A percentile compares a stretch with the other conserved stretches of the same genome.
Evolutionary conservation across 2,329 filamentous ascomycete genomes (phyloP).

Genomic region (Ramularia collo-cygni): DNA sequence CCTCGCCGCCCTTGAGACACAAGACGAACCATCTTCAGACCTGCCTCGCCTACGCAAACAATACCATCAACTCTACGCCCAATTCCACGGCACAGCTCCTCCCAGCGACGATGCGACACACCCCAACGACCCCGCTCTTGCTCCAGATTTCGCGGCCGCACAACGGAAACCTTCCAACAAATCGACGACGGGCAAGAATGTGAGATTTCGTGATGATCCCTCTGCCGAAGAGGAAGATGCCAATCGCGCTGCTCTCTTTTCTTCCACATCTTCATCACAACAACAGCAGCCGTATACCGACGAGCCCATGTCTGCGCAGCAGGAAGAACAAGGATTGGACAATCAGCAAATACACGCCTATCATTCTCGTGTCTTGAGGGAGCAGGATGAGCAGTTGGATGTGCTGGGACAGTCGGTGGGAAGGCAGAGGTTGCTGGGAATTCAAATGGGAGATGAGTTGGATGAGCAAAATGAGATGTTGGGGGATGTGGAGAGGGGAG

Average conservation of each 20-base stretch:
- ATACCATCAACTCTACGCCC: conserved; percentile 66
- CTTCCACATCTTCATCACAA: conserved; percentile 1
- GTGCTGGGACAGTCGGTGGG: conserved; percentile 76
- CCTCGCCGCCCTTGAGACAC: conserved; percentile 60
- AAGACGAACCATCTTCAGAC: conserved; percentile 50
- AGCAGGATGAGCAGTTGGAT: conserved; percentile 94
- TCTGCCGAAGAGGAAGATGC: conserved; percentile 35
- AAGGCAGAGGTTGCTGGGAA: conserved; percentile 83
- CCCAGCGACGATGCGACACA: conserved; percentile 48
- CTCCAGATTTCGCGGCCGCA: conserved; percentile 59
- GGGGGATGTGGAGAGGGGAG: conserved; percentile 77
- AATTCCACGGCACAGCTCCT: conserved; percentile 63
- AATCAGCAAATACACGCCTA: conserved; percentile 85
- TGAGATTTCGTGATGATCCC: conserved; percentile 71
- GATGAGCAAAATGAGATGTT: conserved; percentile 84
- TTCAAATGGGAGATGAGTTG: conserved; percentile 93
- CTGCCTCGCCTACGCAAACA: conserved; percentile 65
- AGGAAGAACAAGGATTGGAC: conserved; percentile 53
- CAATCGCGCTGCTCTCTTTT: conserved; percentile 53
- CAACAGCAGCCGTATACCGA: conserved; percentile 54
- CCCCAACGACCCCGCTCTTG: conserved; percentile 59
- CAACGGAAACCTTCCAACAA: conserved; percentile 37
- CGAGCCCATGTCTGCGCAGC: conserved; percentile 46
- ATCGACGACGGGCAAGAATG: conserved; percentile 32
- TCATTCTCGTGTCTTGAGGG: conserved; percentile 70